Evolutionary conservation across 768 basidiomycete species (phyloP), one percentile per base, ranked within the genome.

Genomic region (Rhizopogon roseolus): DNA sequence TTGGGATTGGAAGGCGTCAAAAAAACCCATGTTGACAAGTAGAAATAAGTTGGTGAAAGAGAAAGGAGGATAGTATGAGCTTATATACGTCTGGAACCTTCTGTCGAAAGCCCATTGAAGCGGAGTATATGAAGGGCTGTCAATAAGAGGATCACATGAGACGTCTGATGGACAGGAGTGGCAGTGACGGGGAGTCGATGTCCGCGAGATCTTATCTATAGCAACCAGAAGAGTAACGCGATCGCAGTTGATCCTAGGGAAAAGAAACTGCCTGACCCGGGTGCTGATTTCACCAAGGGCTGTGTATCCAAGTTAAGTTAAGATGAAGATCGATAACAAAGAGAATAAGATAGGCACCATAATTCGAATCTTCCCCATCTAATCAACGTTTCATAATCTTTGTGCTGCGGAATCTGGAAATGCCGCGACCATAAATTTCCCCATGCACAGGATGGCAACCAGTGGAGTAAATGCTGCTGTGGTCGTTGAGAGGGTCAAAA

Each of bases 21-120:
- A 6, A 8, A 53, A 17, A 53, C 53, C 53, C 53, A 54, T 54
- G 53, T n/a, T 17, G 34, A 27, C 10, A 36, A 29, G 29, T 53
- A 22, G 14, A 11, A 40, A 6, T 53, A 13, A 41, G 29, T 41
- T 11, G 49, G 9, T 34, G 37, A 39, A 27, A 28, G 17, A 17
- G 53, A 34, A 38, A 17, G 36, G n/a, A n/a, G 13, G 29, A 19
- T 10, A 17, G n/a, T 2, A 22, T 19, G 46, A 22, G 37, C 36
- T 53, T 53, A 53, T 53, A 53, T 53, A 53, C 50, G 34, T 36
- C 19, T 36, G 19, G 36, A 41, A 16, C 39, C 19, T 28, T 36
- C 34, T 25, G 16, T 36, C 8, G 22, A 48, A 1, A 22, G 2
- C 46, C 46, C 36, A 48, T n/a, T n/a, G n/a, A 48, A 48, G 46